phyloP scores from a whole-genome alignment of 2,329 filamentous ascomycete species.

The Calonectria fujianensis region DNA sequence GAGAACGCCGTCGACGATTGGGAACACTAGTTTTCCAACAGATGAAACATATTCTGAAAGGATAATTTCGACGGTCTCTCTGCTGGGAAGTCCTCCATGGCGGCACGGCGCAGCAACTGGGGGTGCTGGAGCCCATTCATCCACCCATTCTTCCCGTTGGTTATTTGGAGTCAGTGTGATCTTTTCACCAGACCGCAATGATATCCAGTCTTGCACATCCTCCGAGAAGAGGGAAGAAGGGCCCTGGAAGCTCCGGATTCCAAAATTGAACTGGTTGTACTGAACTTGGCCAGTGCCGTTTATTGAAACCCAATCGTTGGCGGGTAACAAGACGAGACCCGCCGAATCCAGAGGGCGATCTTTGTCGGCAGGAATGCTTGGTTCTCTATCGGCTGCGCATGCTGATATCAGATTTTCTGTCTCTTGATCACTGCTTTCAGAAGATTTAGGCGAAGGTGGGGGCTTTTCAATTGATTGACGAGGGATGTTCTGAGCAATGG shows the following conservation, averaged over 20 bases:
- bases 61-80: not conserved
- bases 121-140: not conserved
- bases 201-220: conserved; percentile 4
- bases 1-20: conserved; percentile 67
- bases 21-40: conserved; percentile 63
- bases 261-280: conserved; percentile 7
- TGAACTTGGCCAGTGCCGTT: conserved; percentile 1
- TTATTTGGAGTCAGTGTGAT: not conserved
- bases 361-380: not conserved
- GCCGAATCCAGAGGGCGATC: not conserved
- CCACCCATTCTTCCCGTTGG: not conserved
- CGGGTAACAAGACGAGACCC: not conserved
- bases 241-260: not conserved
- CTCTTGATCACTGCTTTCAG: not conserved
- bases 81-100: not conserved
- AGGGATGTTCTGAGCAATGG: conserved; percentile 4
- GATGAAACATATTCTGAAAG: not conserved
- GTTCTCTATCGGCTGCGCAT: not conserved
- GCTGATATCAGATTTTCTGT: not conserved
- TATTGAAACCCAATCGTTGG: not conserved
- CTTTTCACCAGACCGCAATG: not conserved
- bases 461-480: not conserved
- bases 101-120: not conserved
- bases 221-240: not conserved
- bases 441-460: not conserved